Evolutionary conservation across 441 rosid genomes (phyloP).

Genomic region (Gossypium aridum): DNA sequence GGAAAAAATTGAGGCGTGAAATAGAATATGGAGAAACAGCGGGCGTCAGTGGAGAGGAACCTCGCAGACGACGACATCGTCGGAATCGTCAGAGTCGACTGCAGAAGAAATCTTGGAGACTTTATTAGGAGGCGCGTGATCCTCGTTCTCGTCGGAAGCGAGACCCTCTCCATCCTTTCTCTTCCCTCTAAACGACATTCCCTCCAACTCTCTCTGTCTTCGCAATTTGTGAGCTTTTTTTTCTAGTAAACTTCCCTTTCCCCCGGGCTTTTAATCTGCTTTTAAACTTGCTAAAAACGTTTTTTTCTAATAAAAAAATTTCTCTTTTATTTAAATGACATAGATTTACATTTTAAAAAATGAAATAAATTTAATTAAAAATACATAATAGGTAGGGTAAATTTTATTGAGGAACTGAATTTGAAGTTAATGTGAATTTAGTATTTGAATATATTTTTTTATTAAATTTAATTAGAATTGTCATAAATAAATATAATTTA

Average conservation of each 20-base stretch:
- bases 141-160: conserved; percentile 50
- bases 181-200: conserved; percentile 73
- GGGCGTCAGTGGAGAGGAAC: conserved; percentile 21
- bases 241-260: background rate
- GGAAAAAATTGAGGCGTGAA: background rate
- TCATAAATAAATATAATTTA: too few species aligned
- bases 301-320: background rate
- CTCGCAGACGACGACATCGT: conserved; percentile 70
- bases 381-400: too few species aligned
- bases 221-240: background rate
- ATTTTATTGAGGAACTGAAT: too few species aligned
- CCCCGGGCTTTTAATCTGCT: background rate
- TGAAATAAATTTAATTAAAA: too few species aligned
- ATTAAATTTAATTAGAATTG: too few species aligned
- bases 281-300: background rate
- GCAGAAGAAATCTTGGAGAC: conserved; percentile 28
- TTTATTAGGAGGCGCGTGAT: conserved; percentile 61
- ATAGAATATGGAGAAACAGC: conserved; percentile 1
- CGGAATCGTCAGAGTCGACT: conserved; percentile 45
- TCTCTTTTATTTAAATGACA: too few species aligned
- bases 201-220: background rate
- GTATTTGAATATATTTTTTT: too few species aligned
- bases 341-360: too few species aligned
- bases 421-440: too few species aligned
- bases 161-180: conserved; percentile 50